Base-by-base conservation (phyloP, 2,329 filamentous ascomycete genomes). In the Penicillium sp. region DNA sequence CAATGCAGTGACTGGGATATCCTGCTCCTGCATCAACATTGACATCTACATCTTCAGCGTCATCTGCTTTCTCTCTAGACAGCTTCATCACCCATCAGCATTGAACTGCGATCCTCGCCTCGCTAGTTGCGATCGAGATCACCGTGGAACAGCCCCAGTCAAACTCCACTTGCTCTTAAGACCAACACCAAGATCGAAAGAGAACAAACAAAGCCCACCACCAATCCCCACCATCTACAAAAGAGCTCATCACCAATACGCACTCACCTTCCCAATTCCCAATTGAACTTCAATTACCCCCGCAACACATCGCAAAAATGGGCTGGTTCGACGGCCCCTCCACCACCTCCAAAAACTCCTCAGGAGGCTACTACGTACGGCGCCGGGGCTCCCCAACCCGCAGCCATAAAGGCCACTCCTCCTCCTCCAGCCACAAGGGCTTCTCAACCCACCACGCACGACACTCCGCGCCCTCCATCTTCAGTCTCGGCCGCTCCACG, bases 401-500 rank as follows among this genome's bases (percentile, higher is more conserved):
- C 51, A 74, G 73, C 41, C 70, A 14, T 11, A 53, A 70, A 31
- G 70, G 69, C 53, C 78, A 41, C 24, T 41, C 47, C 51, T 81
- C 47, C 51, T 81, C 77, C 31, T 71, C 70, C 54, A 74, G 73
- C 39, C 71, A 44, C 24, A 53, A 70, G 27, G 70, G 69, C 54
- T 46, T 71, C 61, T 76, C 70, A 51, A 76, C 76, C 24, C 71
- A 75, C 58, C 71, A 75, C 55, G 66, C 68, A 27, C 71, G 71
- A 36, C 73, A 77, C 64, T 75, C 77, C 18, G 75, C 77, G 4
- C 76, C 77, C 5, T 81, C 80, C 49, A 70, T 83, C 65, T 82
- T 83, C 65, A 79, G 76, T 59, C 67, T 77, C 51, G 71, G 75
- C 37, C 66, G 69, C 44, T 68, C 75, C 66, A 71, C 54, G 31